Percentiles rank a stretch among this genome's conserved stretches.
phyloP scores from a whole-genome alignment of 805 yeast species.

The Candida verbasci region DNA sequence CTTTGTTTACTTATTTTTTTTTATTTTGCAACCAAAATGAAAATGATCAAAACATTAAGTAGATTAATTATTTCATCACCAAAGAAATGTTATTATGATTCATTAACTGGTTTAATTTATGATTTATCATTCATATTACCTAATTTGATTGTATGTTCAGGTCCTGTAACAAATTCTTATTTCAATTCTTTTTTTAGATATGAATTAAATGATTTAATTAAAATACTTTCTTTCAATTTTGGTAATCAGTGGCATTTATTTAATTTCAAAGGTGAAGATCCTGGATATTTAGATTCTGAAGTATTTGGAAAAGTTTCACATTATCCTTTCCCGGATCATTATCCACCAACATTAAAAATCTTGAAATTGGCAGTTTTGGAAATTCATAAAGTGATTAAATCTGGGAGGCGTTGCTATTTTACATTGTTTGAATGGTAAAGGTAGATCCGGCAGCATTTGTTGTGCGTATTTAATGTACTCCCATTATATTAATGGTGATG shows the following conservation, averaged over 20 bases:
- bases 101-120: conserved; percentile 18
- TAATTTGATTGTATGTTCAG: conserved; percentile 67
- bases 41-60: conserved; percentile 12
- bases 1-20: background rate
- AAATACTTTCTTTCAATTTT: conserved; percentile 44
- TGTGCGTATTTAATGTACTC: conserved; percentile 64
- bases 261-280: conserved; percentile 63
- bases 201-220: conserved; percentile 46
- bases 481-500: conserved; percentile 10
- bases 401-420: conserved; percentile 54
- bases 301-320: conserved; percentile 30
- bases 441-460: conserved; percentile 76
- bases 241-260: conserved; percentile 64
- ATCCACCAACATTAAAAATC: conserved; percentile 61
- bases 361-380: conserved; percentile 41
- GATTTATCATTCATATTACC: conserved; percentile 69
- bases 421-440: conserved; percentile 91
- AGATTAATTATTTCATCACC: conserved; percentile 14
- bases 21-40: background rate
- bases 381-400: conserved; percentile 39
- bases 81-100: conserved; percentile 8
- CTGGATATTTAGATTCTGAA: conserved; percentile 36
- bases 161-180: conserved; percentile 54
- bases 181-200: conserved; percentile 48
- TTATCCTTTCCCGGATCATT: conserved; percentile 73